Percentiles rank a stretch among this genome's conserved stretches.
Conservation (phyloP, 176 grass and related monocot genomes). For the Otatea glauca region DNA sequence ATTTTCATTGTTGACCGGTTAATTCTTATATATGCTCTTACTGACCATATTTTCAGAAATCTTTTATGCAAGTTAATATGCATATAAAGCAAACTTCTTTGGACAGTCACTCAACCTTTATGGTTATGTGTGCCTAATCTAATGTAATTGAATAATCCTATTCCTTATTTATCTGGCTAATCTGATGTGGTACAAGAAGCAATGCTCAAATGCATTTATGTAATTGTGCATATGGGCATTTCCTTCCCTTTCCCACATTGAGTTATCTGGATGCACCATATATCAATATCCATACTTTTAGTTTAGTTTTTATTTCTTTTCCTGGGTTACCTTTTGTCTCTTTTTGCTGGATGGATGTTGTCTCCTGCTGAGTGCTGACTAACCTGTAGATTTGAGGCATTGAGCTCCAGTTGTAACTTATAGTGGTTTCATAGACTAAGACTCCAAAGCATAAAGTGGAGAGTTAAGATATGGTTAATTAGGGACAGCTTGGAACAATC, state of each 20-base stretch:
- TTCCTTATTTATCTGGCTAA: constrained; percentile 8
- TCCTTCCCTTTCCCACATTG: not conserved
- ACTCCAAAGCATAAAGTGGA: constrained; percentile 45
- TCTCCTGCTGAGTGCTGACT: not conserved
- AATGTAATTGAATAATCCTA: not conserved
- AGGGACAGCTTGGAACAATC: constrained; percentile 30
- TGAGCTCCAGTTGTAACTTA: constrained; percentile 39
- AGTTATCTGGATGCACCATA: constrained; percentile 34
- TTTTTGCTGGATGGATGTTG: constrained; percentile 18
- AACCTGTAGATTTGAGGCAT: constrained; percentile 35
- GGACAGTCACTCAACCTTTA: not conserved
- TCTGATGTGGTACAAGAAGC: constrained; percentile 13
- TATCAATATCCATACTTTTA: constrained; percentile 3
- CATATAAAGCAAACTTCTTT: not conserved
- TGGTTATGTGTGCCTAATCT: constrained; percentile 21
- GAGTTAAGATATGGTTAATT: constrained; percentile 49
- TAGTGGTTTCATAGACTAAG: constrained; percentile 42
- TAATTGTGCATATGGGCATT: constrained; percentile 1
- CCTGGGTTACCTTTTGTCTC: constrained; percentile 13
- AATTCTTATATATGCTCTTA: not conserved
- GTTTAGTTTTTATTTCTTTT: not conserved
- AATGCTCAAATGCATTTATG: constrained; percentile 32
- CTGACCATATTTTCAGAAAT: not conserved
- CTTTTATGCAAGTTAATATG: not conserved
- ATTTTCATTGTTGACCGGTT: not conserved